phyloP scores from a whole-genome alignment of 495 filamentous ascomycete species.

The Aspergillus cristatus region DNA sequence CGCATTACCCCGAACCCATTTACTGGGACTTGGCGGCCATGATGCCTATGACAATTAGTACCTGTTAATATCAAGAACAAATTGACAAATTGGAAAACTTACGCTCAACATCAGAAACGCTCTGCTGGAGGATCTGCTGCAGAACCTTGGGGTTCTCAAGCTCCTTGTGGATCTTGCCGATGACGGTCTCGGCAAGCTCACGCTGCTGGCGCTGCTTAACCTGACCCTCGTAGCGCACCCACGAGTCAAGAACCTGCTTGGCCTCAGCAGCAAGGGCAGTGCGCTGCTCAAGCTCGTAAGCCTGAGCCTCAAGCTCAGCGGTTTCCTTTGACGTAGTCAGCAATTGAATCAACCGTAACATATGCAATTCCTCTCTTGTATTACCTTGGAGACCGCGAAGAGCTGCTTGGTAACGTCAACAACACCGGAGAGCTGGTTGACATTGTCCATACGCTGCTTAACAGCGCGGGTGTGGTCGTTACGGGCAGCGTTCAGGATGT shows the following conservation, averaged over 20 bases:
- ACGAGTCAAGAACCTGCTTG: slow-evolving; percentile 91
- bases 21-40: slow-evolving; percentile 46
- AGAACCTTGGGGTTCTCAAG: slow-evolving; percentile 93
- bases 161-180: slow-evolving; percentile 96
- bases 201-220: slow-evolving; percentile 97
- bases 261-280: slow-evolving; percentile 85
- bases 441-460: slow-evolving; percentile 83
- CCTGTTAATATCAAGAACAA: background rate
- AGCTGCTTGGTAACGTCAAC: slow-evolving; percentile 93
- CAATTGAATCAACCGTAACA: background rate
- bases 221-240: slow-evolving; percentile 96
- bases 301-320: slow-evolving; percentile 86
- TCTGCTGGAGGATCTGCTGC: slow-evolving; percentile 92
- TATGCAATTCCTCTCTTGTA: background rate
- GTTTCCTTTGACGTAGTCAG: slow-evolving; percentile 62
- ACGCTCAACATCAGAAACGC: slow-evolving; percentile 94
- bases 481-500: slow-evolving; percentile 85
- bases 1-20: slow-evolving; percentile 28
- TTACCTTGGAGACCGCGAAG: slow-evolving; percentile 95
- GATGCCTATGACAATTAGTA: slow-evolving; percentile 40
- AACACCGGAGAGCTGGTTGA: slow-evolving; percentile 84
- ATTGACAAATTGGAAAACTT: slow-evolving; percentile 29
- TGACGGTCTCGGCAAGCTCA: slow-evolving; percentile 86
- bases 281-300: slow-evolving; percentile 93
- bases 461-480: slow-evolving; percentile 93